Evolutionary conservation across 208 protist species (phyloP).

Genomic region (Wallacemonas sp.): DNA sequence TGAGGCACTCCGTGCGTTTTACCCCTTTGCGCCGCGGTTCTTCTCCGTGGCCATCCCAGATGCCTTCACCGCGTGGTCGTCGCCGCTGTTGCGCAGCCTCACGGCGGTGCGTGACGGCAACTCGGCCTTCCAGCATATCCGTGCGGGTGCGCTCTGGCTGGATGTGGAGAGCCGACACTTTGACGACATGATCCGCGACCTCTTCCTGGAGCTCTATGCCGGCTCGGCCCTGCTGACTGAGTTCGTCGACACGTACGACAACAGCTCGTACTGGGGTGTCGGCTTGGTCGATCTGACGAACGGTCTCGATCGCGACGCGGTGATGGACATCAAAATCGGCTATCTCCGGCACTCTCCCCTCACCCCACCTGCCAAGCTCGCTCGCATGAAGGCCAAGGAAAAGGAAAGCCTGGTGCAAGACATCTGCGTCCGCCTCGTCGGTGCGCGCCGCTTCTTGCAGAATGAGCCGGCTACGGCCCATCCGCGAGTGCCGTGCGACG

Average conservation of each 20-base stretch:
- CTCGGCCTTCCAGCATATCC: conserved; percentile 3
- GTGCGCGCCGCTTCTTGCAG: conserved; percentile 41
- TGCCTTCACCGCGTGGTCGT: neutral
- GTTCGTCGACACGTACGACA: conserved; percentile 43
- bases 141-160: conserved; percentile 28
- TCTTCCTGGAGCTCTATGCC: conserved; percentile 44
- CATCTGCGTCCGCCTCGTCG: conserved; percentile 58
- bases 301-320: conserved; percentile 41
- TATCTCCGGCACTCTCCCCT: conserved; percentile 66
- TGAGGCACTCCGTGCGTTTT: conserved; percentile 8
- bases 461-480: no score
- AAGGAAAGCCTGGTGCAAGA: conserved; percentile 32
- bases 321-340: conserved; percentile 82
- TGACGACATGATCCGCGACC: conserved; percentile 9
- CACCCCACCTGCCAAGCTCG: conserved; percentile 56
- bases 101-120: neutral
- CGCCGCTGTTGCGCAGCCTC: neutral
- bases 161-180: conserved; percentile 30
- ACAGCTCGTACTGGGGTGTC: conserved; percentile 41
- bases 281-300: conserved; percentile 62
- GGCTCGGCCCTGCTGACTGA: conserved; percentile 25
- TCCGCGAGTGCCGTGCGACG: no score
- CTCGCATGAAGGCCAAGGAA: conserved; percentile 50
- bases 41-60: conserved; percentile 16
- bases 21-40: conserved; percentile 8